A percentile compares a stretch with the other conserved stretches of the same genome.
phyloP scores from a whole-genome alignment of 2,329 filamentous ascomycete genomes.

The Neodidymelliopsis sp. region DNA sequence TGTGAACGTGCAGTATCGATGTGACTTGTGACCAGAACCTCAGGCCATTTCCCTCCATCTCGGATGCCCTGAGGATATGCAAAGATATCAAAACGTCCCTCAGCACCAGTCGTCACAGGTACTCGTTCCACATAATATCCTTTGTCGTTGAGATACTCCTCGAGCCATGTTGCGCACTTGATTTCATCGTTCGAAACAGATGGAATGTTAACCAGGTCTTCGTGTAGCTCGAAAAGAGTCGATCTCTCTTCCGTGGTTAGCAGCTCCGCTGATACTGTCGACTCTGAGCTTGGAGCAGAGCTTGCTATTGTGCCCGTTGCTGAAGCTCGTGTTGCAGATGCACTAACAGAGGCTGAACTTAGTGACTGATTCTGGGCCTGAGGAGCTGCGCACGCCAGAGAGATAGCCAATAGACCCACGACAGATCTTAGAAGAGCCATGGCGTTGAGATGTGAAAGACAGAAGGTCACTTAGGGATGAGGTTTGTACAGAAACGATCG shows the following conservation, averaged over 20 bases:
- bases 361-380: constrained; percentile 2
- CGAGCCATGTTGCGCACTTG: constrained; percentile 71
- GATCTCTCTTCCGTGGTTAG: constrained; percentile 28
- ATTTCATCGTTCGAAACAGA: constrained; percentile 65
- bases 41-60: constrained; percentile 53
- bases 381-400: constrained; percentile 7
- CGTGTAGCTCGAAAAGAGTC: constrained; percentile 33
- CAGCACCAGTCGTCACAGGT: constrained; percentile 47
- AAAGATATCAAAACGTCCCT: constrained; percentile 74
- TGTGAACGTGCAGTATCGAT: constrained; percentile 68
- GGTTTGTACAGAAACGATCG: too few relatives aligned
- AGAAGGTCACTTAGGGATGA: neutral
- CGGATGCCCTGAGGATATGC: constrained; percentile 61
- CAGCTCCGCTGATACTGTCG: constrained; percentile 4
- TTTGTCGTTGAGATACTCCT: constrained; percentile 60
- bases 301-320: neutral
- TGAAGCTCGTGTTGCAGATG: neutral
- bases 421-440: neutral
- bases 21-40: constrained; percentile 75
- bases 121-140: constrained; percentile 58
- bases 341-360: neutral
- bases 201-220: constrained; percentile 36
- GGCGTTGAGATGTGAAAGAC: neutral
- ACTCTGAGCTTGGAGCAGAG: neutral
- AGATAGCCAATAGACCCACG: neutral